These are phyloP conservation scores for Populus trichocarpa DNA, from an alignment of 441 rosid genomes.

Conservation along the genomic window DNA sequence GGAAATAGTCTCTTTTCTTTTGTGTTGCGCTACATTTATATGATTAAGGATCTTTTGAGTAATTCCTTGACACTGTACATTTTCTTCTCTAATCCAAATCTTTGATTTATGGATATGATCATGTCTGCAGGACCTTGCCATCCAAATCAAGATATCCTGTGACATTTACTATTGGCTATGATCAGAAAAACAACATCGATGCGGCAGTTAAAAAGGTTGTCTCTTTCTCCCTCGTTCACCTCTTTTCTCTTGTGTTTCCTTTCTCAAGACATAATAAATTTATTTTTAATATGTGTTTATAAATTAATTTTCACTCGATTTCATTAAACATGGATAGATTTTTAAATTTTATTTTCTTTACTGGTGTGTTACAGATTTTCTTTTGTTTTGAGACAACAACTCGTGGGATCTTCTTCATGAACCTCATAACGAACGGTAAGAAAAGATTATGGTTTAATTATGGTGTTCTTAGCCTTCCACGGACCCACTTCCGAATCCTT, in stretches of 20 bases:
- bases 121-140: background rate
- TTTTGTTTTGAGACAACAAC: too few species aligned
- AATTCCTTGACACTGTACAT: background rate
- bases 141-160: background rate
- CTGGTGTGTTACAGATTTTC: too few species aligned
- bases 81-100: background rate
- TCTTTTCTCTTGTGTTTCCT: background rate
- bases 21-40: background rate
- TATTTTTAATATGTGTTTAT: too few species aligned
- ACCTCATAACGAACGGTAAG: background rate
- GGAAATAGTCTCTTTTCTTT: too few species aligned
- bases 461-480: slow-evolving; percentile 19
- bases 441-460: background rate
- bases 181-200: background rate
- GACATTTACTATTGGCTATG: background rate
- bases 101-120: background rate
- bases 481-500: slow-evolving; percentile 25
- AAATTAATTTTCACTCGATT: too few species aligned
- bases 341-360: too few species aligned
- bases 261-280: background rate
- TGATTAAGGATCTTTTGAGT: background rate
- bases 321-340: too few species aligned
- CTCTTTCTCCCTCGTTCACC: background rate
- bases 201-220: background rate
- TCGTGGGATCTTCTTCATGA: too few species aligned